These are phyloP conservation scores for Backusella westeae DNA, from an alignment of 192 early-diverging fungal genomes.

Conservation along the genomic window DNA sequence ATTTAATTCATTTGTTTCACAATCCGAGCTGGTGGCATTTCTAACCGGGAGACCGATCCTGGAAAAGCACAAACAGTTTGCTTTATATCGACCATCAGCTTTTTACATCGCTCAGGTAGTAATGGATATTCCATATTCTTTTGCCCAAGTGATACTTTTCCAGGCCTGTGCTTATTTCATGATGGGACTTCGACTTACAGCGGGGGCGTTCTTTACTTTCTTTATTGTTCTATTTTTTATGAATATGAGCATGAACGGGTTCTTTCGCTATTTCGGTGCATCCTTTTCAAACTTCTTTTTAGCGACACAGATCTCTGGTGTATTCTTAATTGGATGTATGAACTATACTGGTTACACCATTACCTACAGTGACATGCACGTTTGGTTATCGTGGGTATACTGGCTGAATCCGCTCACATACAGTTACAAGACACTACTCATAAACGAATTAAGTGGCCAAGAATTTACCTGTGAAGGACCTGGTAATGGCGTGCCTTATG, in stretches of 20 bases:
- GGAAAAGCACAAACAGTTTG: constrained; percentile 76
- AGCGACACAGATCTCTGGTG: constrained; percentile 50
- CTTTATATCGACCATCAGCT: constrained; percentile 61
- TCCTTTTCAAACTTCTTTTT: constrained; percentile 46
- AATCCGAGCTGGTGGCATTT: constrained; percentile 69
- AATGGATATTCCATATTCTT: constrained; percentile 46
- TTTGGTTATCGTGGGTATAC: constrained; percentile 59
- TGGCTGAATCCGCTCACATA: constrained; percentile 65
- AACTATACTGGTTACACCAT: constrained; percentile 65
- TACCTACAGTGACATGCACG: constrained; percentile 53
- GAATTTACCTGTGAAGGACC: constrained; percentile 34
- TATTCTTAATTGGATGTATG: constrained; percentile 51
- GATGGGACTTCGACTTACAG: constrained; percentile 25
- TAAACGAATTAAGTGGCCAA: constrained; percentile 60
- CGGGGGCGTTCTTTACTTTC: constrained; percentile 53
- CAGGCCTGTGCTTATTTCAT: constrained; percentile 58
- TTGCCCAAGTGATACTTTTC: constrained; percentile 58
- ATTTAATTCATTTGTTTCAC: constrained; percentile 56
- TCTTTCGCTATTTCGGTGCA: constrained; percentile 59
- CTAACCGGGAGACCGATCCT: constrained; percentile 68
- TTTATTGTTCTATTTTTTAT: constrained; percentile 50
- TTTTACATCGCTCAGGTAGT: constrained; percentile 52
- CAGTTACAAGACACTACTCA: constrained; percentile 54
- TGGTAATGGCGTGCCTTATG: constrained; percentile 24
- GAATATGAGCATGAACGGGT: constrained; percentile 50